A percentile compares a stretch with the other conserved stretches of the same genome.
phyloP scores from a whole-genome alignment of 73 alveolate genomes.

The Paramecium tetraurelia region DNA sequence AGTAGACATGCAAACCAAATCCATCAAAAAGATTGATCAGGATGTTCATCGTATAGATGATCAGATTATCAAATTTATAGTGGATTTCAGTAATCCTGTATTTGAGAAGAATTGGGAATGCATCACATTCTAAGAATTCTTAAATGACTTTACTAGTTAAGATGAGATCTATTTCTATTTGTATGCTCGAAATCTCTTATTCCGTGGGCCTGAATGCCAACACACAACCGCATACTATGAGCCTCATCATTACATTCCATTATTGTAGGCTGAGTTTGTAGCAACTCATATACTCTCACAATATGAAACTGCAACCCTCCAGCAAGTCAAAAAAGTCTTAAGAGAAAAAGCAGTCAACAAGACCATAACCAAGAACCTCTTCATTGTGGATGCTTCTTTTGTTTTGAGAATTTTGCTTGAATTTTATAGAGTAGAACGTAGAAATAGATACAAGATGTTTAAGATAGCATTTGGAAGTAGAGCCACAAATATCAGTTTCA shows the following conservation, averaged over 20 bases:
- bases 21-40: not conserved
- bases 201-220: conserved; percentile 21
- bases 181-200: not conserved
- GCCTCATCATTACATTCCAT: conserved; percentile 21
- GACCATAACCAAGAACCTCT: not conserved
- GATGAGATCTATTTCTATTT: conserved; percentile 38
- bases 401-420: conserved; percentile 3
- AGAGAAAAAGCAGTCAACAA: conserved; percentile 40
- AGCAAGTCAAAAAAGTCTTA: not conserved
- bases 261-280: conserved; percentile 42
- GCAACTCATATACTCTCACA: not conserved
- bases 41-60: conserved; percentile 24
- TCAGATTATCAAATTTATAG: not conserved
- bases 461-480: conserved; percentile 41
- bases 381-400: not conserved
- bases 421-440: conserved; percentile 39
- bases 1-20: not conserved
- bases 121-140: conserved; percentile 26
- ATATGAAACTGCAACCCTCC: conserved; percentile 20
- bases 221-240: not conserved
- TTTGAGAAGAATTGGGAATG: conserved; percentile 44
- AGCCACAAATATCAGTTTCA: conserved; percentile 6
- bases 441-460: conserved; percentile 44
- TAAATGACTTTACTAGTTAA: conserved; percentile 14
- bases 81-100: conserved; percentile 29